These are phyloP conservation scores for Fusarium poae DNA, from an alignment of 2,329 filamentous ascomycete species.

Conservation along the genomic window DNA sequence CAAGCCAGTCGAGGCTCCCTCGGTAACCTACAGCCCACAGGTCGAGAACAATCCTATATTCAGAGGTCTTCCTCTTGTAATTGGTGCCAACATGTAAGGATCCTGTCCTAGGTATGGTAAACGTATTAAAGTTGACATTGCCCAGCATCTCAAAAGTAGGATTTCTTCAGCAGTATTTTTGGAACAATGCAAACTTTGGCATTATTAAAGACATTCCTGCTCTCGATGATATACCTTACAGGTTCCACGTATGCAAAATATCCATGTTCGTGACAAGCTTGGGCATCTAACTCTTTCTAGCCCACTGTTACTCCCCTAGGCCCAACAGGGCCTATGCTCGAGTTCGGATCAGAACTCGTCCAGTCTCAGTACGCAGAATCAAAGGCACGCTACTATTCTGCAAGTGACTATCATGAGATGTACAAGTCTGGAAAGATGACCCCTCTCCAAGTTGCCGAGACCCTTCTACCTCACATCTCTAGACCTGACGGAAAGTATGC, in stretches of 20 bases:
- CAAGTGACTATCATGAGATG: constrained; percentile 80
- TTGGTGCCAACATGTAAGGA: constrained; percentile 71
- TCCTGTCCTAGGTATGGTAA: background rate
- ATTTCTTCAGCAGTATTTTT: constrained; percentile 74
- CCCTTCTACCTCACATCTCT: constrained; percentile 77
- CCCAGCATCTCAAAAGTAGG: constrained; percentile 71
- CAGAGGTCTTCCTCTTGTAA: constrained; percentile 72
- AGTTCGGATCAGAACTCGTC: constrained; percentile 59
- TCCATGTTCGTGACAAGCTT: no score
- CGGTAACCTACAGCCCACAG: constrained; percentile 53
- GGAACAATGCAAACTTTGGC: constrained; percentile 74
- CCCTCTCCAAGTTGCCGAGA: constrained; percentile 77
- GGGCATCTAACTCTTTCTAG: constrained; percentile 51
- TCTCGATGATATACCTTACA: constrained; percentile 60
- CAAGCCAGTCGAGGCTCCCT: constrained; percentile 52
- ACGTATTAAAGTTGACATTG: constrained; percentile 18
- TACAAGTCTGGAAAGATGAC: constrained; percentile 79
- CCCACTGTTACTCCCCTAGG: constrained; percentile 69
- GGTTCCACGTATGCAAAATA: constrained; percentile 61
- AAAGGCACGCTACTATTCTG: constrained; percentile 72
- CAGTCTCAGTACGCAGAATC: constrained; percentile 57
- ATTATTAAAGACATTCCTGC: constrained; percentile 61
- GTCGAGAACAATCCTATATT: constrained; percentile 76
- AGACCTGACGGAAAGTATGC: constrained; percentile 71
- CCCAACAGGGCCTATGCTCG: constrained; percentile 54